Base-by-base conservation (phyloP, 306 rosid species). In the Leucaena leucocephala region DNA sequence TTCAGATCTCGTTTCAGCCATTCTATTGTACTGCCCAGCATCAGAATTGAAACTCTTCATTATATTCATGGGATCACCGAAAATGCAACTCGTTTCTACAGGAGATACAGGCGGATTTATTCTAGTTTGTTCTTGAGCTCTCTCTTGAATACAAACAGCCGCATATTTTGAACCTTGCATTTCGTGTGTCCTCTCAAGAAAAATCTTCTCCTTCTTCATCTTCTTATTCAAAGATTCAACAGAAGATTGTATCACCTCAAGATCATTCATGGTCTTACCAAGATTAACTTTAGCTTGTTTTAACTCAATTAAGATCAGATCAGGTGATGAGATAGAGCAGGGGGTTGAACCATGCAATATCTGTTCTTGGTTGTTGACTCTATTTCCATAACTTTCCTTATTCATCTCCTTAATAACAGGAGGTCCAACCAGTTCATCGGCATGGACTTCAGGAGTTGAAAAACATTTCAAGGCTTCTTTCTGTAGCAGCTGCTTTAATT, bases 271-370 rank as follows among this genome's bases (percentile, higher is more conserved):
- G 16, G 97, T 94, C 82, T 87, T 90, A 27, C 97, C 96, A 43
- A 94, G 94, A 83, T 91, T 92, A 78, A 87, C 55, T 79, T 91
- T 94, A 39, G 97, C 98, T 86, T 90, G 97, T 65, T 90, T 90
- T 85, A 94, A 81, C 76, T 94, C 97, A 94, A 82, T 87, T 72
- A 92, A 85, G 85, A 94, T 92, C 85, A 89, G 14, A 83, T 94
- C 97, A 75, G 98, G 97, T 44, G 92, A 77, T 43, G 90, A 82
- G 50, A 74, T 22, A 3, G 84, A 77, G 59, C 80, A 80, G 8
- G 95, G 87, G 50, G 89, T 87, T 35, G 90, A 80, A 82, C 69
- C 85, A 72, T 87, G 91, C 78, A 75, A 48, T 9, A 75, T 71
- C 40, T 85, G 86, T 16, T 89, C 89, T n/a, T 87, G 84, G 75